Percentiles rank a stretch among this genome's conserved stretches.
These are phyloP conservation scores for Aspergillus taichungensis DNA, from an alignment of 495 filamentous ascomycete genomes.

Conservation along the genomic window DNA sequence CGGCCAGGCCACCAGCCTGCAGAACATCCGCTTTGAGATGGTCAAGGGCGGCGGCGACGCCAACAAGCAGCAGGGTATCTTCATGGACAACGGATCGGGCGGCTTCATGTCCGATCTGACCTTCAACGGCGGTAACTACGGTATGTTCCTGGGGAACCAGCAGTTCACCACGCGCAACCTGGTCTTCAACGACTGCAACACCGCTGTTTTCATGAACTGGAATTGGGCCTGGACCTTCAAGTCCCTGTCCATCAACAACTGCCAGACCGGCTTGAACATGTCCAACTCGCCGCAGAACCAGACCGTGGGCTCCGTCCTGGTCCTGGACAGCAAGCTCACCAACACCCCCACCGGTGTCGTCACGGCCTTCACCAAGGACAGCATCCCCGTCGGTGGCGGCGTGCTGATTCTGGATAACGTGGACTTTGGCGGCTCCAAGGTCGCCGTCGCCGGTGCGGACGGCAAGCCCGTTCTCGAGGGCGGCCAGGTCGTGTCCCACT, in stretches of 20 bases:
- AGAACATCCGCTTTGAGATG: constrained; percentile 91
- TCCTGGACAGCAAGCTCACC: constrained; percentile 71
- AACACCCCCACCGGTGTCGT: constrained; percentile 65
- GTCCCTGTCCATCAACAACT: constrained; percentile 71
- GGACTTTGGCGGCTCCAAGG: constrained; percentile 52
- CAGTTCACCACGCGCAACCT: constrained; percentile 92
- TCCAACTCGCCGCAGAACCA: constrained; percentile 52
- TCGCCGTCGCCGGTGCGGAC: constrained; percentile 43
- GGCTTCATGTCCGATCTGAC: constrained; percentile 82
- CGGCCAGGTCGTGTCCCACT: constrained; percentile 60
- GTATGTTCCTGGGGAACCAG: constrained; percentile 85
- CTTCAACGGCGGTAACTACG: constrained; percentile 81
- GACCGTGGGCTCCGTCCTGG: constrained; percentile 69
- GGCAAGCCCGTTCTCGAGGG: constrained; percentile 58
- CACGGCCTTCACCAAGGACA: constrained; percentile 57
- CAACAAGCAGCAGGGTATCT: constrained; percentile 82
- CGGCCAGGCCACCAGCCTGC: constrained; percentile 83
- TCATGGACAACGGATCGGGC: constrained; percentile 93
- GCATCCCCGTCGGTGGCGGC: constrained; percentile 56
- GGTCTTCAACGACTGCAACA: constrained; percentile 81
- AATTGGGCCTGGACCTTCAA: constrained; percentile 90
- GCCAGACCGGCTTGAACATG: constrained; percentile 75
- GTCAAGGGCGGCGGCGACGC: constrained; percentile 53
- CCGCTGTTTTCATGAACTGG: constrained; percentile 89
- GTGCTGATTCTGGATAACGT: constrained; percentile 83